Base-by-base conservation (phyloP, 2,329 filamentous ascomycete species). In the Penicillium sp. region DNA sequence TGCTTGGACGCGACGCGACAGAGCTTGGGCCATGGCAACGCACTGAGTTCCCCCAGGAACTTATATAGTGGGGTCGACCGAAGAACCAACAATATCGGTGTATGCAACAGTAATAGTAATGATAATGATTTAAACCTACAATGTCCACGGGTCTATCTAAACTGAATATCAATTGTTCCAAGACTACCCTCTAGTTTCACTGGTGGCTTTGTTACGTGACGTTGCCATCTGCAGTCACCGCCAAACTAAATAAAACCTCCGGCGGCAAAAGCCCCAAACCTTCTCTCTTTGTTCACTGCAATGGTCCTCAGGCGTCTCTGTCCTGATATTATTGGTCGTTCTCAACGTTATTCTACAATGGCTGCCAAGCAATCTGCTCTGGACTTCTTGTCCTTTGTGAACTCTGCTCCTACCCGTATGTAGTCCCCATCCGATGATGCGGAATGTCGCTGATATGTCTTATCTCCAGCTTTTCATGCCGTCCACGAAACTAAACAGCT, bases 381-480 rank as follows among this genome's bases (percentile, higher is more conserved):
- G 71, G 88, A 94, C 75, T 95, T 96, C 70, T 73, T 95, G 65
- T 85, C 88, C 72, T 96, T 95, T 73, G 84, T 96, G 68, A 95
- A 96, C 72, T 87, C 84, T 56, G 96, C 90, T 51, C 93, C 93
- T 12, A 95, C 90, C 46, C 91, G 90, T 95, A 78, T 61, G 82
- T 19, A 43, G 31, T 34, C 42, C 34, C 43, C 38, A 35, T 35
- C 19, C 33, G 17, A 33, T 42, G 42, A 43, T n/a, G 29, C 26
- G 48, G 26, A 43, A 38, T 35, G 42, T 40, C 34, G 51, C 29
- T 52, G 34, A 53, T 34, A 32, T 45, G 24, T 60, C 21, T 45
- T 26, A 31, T 31, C 34, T 38, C 44, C 65, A 96, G 90, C 93
- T 51, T 98, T 95, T 73, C 93, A 98, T 75, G 91, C 90, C 53